These are phyloP conservation scores for Morella rubra DNA, from an alignment of 306 rosid species.

Conservation along the genomic window DNA sequence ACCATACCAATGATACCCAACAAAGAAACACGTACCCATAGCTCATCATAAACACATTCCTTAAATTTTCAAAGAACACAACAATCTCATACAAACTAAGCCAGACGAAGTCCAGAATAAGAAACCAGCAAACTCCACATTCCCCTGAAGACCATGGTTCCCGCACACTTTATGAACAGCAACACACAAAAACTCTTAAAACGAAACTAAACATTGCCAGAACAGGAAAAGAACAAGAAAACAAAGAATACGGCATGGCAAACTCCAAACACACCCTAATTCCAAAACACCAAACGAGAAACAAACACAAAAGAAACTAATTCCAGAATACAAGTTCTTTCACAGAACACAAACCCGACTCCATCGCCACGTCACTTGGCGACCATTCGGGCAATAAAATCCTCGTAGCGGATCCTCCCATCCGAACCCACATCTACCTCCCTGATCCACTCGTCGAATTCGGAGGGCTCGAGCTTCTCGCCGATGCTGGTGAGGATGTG, in stretches of 20 bases:
- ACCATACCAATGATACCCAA: neutral
- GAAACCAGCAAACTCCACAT: constrained; percentile 8
- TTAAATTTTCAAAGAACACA: neutral
- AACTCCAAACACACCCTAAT: constrained; percentile 36
- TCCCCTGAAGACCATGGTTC: constrained; percentile 15
- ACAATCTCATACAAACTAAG: neutral
- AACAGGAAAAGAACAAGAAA: constrained; percentile 26
- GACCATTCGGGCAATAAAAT: constrained; percentile 93
- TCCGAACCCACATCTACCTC: constrained; percentile 90
- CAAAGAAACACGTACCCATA: neutral
- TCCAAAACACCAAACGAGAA: constrained; percentile 15
- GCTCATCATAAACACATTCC: neutral
- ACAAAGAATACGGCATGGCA: constrained; percentile 22
- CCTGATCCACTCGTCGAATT: constrained; percentile 97
- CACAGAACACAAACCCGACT: constrained; percentile 24
- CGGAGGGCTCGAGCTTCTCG: constrained; percentile 92
- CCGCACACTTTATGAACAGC: constrained; percentile 31
- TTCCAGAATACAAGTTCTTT: constrained; percentile 15
- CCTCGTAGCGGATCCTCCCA: constrained; percentile 95
- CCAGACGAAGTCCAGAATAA: constrained; percentile 16
- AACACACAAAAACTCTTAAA: constrained; percentile 13
- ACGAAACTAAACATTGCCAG: constrained; percentile 29
- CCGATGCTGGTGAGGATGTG: constrained; percentile 95
- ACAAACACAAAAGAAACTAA: constrained; percentile 30
- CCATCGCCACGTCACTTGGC: constrained; percentile 65